phyloP scores from a whole-genome alignment of 2,329 filamentous ascomycete species.

The Acarospora socialis region DNA sequence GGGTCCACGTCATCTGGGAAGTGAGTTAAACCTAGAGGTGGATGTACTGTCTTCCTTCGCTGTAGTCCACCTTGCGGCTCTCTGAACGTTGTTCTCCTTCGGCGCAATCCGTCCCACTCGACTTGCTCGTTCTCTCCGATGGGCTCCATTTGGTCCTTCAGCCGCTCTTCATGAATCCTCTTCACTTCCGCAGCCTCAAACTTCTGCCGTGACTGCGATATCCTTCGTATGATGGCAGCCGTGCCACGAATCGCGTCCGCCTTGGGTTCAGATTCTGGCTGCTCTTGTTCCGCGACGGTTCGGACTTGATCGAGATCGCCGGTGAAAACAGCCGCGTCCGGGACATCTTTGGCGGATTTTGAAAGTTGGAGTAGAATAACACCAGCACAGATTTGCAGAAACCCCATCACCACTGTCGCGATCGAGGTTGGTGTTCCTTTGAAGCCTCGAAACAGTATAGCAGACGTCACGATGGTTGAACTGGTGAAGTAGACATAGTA shows the following conservation, averaged over 20 bases:
- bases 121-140: slow-evolving; percentile 67
- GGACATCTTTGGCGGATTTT: slow-evolving; percentile 94
- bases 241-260: slow-evolving; percentile 89
- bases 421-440: slow-evolving; percentile 72
- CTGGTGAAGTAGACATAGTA: slow-evolving; percentile 99
- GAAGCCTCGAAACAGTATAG: slow-evolving; percentile 85
- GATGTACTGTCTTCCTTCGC: slow-evolving; percentile 43
- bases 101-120: slow-evolving; percentile 83
- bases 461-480: slow-evolving; percentile 85
- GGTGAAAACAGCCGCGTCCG: slow-evolving; percentile 79
- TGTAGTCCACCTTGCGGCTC: slow-evolving; percentile 31
- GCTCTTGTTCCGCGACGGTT: slow-evolving; percentile 86
- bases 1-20: slow-evolving; percentile 57
- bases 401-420: slow-evolving; percentile 80
- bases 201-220: slow-evolving; percentile 61
- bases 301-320: slow-evolving; percentile 91
- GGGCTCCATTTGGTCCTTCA: slow-evolving; percentile 54
- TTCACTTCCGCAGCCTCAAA: slow-evolving; percentile 69
- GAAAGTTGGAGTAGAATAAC: slow-evolving; percentile 91
- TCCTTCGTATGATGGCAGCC: slow-evolving; percentile 69
- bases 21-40: slow-evolving; percentile 74
- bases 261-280: slow-evolving; percentile 91
- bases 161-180: slow-evolving; percentile 64
- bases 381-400: slow-evolving; percentile 83
- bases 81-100: slow-evolving; percentile 50